Conservation (phyloP, 1,284 basidiomycete genomes). For the Spongispora temasekensis region DNA sequence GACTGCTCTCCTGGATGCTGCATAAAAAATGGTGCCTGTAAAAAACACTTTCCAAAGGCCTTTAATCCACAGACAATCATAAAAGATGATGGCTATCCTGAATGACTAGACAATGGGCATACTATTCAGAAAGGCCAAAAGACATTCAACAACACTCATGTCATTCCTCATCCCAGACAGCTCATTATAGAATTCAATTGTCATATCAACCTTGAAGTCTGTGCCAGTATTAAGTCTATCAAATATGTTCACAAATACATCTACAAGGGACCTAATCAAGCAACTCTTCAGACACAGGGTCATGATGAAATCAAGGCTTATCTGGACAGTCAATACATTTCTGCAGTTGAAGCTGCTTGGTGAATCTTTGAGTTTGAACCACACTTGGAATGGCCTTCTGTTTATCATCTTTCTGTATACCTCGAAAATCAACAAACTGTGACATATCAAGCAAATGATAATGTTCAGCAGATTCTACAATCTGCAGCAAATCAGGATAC, state of each 20-base stretch:
- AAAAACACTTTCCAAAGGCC: constrained; percentile 8
- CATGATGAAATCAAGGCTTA: constrained; percentile 14
- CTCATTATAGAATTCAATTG: constrained; percentile 35
- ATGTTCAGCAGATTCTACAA: too few species aligned
- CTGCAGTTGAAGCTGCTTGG: constrained; percentile 10
- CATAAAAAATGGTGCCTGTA: constrained; percentile 3
- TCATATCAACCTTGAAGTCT: constrained; percentile 50
- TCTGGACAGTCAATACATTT: constrained; percentile 21
- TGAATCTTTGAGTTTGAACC: constrained; percentile 21
- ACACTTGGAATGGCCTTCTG: too few species aligned
- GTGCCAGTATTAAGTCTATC: constrained; percentile 29
- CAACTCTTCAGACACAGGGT: constrained; percentile 19
- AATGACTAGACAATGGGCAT: constrained; percentile 7
- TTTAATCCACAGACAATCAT: constrained; percentile 1
- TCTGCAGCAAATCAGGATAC: too few species aligned
- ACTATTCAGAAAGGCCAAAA: constrained; percentile 2
- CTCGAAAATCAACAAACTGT: too few species aligned
- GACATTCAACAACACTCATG: constrained; percentile 1
- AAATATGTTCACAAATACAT: constrained; percentile 51
- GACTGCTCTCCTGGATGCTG: constrained; percentile 6
- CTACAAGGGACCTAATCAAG: constrained; percentile 42
- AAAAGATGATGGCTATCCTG: constrained; percentile 15
- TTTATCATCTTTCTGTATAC: too few species aligned
- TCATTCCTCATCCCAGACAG: constrained; percentile 8
- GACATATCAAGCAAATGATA: too few species aligned